Evolutionary conservation across 164 flowering plant genomes (phyloP), one percentile per base, ranked within the genome.

Genomic region (Malania oleifera): DNA sequence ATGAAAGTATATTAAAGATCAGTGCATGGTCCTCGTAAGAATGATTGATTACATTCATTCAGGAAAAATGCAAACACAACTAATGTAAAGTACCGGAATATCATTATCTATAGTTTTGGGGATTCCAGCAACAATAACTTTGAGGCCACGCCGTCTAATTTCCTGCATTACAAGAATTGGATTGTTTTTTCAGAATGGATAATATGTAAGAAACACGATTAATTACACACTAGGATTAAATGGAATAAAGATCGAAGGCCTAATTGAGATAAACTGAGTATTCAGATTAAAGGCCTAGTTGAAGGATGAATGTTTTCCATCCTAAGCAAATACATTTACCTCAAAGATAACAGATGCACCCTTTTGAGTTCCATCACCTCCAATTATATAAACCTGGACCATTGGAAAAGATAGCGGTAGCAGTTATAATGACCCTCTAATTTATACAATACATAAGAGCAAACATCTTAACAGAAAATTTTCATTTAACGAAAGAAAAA

Each of bases 21-120:
- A 35, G 7, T 3, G 10, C 29, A 9, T 3, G 23, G 25, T 17
- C 35, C 15, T 24, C 47, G 1, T 1, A 14, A 10, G 19, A 41
- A 0, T n/a, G n/a, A n/a, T n/a, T n/a, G n/a, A 29, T 6, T 18
- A 1, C 60, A 22, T 31, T 35, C 18, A 34, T 18, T 26, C 9
- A 38, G 7, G 28, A 37, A 13, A 12, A 25, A 24, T 41, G 19
- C 2, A 17, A 6, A 2, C n/a, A 15, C 47, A 4, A n/a, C 8
- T 14, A 13, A 29, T 37, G 48, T 59, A 2, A 74, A 60, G 18
- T 82, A 88, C 92, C 57, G 88, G 81, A 56, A 88, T 88, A 68
- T 88, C 96, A 74, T 88, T 88, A 60, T 88, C 92, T 63, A 88
- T 88, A 10, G 96, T 87, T 67, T 87, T 87, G 14, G 96, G 96